Conservation (phyloP, 2,329 filamentous ascomycete genomes). For the Coleophoma cylindrospora region DNA sequence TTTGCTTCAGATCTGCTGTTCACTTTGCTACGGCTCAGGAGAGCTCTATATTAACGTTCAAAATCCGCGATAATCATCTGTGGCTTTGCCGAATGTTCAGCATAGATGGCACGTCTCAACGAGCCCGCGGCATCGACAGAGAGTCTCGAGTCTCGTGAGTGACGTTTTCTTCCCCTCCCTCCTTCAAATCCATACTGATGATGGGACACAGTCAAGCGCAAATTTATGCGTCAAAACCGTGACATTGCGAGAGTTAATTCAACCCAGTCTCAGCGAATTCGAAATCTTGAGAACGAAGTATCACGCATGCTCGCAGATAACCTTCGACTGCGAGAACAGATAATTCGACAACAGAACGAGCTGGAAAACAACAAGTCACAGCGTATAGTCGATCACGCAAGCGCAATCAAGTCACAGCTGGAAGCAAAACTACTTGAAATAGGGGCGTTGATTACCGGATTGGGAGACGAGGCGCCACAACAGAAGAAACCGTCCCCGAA, state of each 20-base stretch:
- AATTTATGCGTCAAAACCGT: slow-evolving; percentile 77
- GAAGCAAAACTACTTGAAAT: slow-evolving; percentile 70
- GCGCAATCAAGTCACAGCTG: slow-evolving; percentile 65
- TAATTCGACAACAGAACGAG: slow-evolving; percentile 64
- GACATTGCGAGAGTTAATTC: slow-evolving; percentile 79
- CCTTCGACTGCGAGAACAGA: slow-evolving; percentile 64
- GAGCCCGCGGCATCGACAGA: slow-evolving; percentile 65
- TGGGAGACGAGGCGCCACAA: slow-evolving; percentile 54
- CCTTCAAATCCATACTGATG: slow-evolving; percentile 1
- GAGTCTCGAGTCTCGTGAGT: slow-evolving; percentile 67
- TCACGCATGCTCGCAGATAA: slow-evolving; percentile 75
- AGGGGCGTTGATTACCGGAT: slow-evolving; percentile 57
- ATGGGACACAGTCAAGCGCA: slow-evolving; percentile 59
- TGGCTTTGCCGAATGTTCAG: slow-evolving; percentile 19
- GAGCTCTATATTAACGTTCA: neutral
- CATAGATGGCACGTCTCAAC: slow-evolving; percentile 72
- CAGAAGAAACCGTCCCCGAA: slow-evolving; percentile 40
- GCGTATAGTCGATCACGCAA: slow-evolving; percentile 59
- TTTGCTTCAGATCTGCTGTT: neutral
- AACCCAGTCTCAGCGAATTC: slow-evolving; percentile 70
- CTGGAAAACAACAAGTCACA: slow-evolving; percentile 56
- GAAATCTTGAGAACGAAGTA: slow-evolving; percentile 70
- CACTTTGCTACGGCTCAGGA: neutral
- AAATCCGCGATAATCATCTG: neutral
- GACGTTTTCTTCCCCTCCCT: too few relatives aligned